These are phyloP conservation scores for Coemansia sp. DNA, from an alignment of 192 early-diverging fungal species.

Conservation along the genomic window DNA sequence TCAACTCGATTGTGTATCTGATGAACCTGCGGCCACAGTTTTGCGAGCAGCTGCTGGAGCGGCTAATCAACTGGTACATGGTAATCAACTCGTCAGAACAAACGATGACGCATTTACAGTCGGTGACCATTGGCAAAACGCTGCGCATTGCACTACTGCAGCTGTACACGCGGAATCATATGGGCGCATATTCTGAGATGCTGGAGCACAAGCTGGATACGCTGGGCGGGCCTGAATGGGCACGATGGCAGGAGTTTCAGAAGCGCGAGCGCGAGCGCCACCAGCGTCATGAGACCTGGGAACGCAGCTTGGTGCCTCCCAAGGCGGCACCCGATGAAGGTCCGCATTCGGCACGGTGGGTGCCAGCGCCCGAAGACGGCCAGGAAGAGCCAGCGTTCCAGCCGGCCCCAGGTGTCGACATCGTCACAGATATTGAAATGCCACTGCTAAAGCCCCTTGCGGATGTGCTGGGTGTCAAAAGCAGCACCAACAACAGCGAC, in stretches of 20 bases:
- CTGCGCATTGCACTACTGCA: constrained; percentile 43
- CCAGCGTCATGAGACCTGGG: constrained; percentile 14
- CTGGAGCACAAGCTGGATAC: constrained; percentile 44
- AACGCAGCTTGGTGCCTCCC: constrained; percentile 14
- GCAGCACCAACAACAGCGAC: constrained; percentile 33
- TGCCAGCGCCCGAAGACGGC: constrained; percentile 16
- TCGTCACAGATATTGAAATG: background rate
- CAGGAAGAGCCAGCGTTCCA: constrained; percentile 21
- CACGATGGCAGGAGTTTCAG: constrained; percentile 36
- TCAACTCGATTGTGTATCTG: constrained; percentile 46
- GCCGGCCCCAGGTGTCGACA: constrained; percentile 16
- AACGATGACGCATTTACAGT: constrained; percentile 36
- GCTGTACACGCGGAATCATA: constrained; percentile 33
- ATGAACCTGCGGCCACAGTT: constrained; percentile 52
- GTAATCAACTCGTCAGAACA: constrained; percentile 46
- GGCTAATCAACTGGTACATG: constrained; percentile 43
- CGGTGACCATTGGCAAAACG: constrained; percentile 36
- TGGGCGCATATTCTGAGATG: constrained; percentile 24
- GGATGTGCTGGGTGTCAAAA: constrained; percentile 8
- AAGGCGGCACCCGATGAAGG: constrained; percentile 9
- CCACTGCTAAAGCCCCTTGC: background rate
- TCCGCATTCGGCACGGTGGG: constrained; percentile 14
- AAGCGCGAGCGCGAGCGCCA: constrained; percentile 19
- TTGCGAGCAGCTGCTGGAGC: constrained; percentile 21
- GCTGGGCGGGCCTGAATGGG: constrained; percentile 46